A percentile compares a stretch with the other conserved stretches of the same genome.
Evolutionary conservation across 768 basidiomycete genomes (phyloP).

Genomic region (Arthromyces matolae): DNA sequence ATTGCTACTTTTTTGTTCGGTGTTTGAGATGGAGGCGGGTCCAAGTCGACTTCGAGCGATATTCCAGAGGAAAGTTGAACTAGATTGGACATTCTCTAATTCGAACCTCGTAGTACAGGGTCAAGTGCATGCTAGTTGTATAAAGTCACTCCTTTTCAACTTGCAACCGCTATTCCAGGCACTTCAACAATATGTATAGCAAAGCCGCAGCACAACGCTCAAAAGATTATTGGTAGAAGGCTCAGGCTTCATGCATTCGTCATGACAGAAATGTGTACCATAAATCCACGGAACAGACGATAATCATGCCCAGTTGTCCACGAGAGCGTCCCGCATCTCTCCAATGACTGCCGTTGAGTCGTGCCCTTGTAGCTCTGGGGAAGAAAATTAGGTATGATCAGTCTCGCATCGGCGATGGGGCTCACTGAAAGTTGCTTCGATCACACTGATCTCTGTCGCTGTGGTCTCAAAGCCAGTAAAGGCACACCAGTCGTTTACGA

Average conservation of each 20-base stretch:
- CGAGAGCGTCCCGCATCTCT: slow-evolving; percentile 88
- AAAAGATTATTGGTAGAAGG: not conserved
- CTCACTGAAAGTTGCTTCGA: slow-evolving; percentile 96
- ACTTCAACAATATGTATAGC: not conserved
- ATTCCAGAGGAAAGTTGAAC: slow-evolving; percentile 20
- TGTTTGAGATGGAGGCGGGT: slow-evolving; percentile 22
- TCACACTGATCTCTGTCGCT: slow-evolving; percentile 98
- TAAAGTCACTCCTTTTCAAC: not conserved
- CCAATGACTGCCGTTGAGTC: slow-evolving; percentile 78
- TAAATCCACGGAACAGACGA: not conserved
- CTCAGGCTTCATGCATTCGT: too few relatives aligned
- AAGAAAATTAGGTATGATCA: slow-evolving; percentile 3
- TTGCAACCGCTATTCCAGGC: not conserved
- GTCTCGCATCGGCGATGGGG: slow-evolving; percentile 17
- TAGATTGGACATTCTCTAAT: slow-evolving; percentile 12
- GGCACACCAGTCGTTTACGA: slow-evolving; percentile 99
- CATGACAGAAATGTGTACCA: too few relatives aligned
- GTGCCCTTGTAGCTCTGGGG: slow-evolving; percentile 81
- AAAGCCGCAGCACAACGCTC: not conserved
- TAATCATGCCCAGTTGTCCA: slow-evolving; percentile 86
- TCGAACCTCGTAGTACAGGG: not conserved
- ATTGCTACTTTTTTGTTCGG: slow-evolving; percentile 47
- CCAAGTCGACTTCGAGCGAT: slow-evolving; percentile 38
- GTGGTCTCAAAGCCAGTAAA: slow-evolving; percentile 99
- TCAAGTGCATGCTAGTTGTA: not conserved